A percentile compares a stretch with the other conserved stretches of the same genome.
Evolutionary conservation across 192 early-diverging fungal species (phyloP).

Genomic region (Umbelopsis sp.): DNA sequence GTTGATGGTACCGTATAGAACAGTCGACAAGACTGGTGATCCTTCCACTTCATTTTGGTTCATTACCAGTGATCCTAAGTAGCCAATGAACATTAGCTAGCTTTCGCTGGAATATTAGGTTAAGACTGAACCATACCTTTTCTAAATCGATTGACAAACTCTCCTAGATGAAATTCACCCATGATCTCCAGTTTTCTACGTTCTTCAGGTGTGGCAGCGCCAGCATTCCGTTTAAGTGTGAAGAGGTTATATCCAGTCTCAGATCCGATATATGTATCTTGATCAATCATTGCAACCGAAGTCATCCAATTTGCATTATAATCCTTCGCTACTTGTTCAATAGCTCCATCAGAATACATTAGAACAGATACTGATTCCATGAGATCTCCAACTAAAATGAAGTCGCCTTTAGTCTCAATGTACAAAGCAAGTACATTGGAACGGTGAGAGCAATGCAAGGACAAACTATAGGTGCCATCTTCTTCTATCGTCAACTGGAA

Average conservation of each 20-base stretch:
- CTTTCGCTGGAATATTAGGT: background rate
- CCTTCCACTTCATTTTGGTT: slow-evolving; percentile 62
- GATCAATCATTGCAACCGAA: slow-evolving; percentile 58
- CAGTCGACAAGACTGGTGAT: slow-evolving; percentile 32
- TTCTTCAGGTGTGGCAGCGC: slow-evolving; percentile 51
- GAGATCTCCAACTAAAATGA: slow-evolving; percentile 80
- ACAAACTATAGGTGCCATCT: slow-evolving; percentile 14
- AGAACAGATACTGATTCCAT: slow-evolving; percentile 77
- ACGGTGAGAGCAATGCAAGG: slow-evolving; percentile 41
- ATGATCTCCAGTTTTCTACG: slow-evolving; percentile 52
- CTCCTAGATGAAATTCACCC: slow-evolving; percentile 80
- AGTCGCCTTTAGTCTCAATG: slow-evolving; percentile 64
- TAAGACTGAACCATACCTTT: slow-evolving; percentile 50
- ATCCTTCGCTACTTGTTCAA: slow-evolving; percentile 66
- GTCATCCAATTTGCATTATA: slow-evolving; percentile 64
- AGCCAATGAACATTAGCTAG: background rate
- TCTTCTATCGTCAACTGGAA: slow-evolving; percentile 21
- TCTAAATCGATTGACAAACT: slow-evolving; percentile 77
- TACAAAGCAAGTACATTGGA: slow-evolving; percentile 61
- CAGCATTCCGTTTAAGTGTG: slow-evolving; percentile 51
- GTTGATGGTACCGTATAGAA: slow-evolving; percentile 78
- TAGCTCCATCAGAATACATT: slow-evolving; percentile 40
- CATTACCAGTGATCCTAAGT: slow-evolving; percentile 75
- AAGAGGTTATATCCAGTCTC: slow-evolving; percentile 65
- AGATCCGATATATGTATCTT: slow-evolving; percentile 60